Evolutionary conservation across 2,329 filamentous ascomycete genomes (phyloP).

Genomic region (Daldinia sp.): DNA sequence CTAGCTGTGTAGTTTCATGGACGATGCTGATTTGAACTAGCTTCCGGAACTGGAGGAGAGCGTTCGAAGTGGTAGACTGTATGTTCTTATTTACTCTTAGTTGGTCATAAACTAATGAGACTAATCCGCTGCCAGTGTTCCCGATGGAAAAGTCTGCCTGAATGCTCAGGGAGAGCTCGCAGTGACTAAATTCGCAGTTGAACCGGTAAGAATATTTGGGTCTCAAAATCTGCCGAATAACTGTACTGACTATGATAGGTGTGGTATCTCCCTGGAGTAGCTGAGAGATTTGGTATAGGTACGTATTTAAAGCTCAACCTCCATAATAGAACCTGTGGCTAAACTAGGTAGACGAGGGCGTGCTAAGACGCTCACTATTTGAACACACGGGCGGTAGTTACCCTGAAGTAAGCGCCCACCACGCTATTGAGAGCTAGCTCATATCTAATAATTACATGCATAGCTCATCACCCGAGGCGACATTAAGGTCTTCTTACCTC

Average conservation of each 20-base stretch:
- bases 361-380: constrained; percentile 86
- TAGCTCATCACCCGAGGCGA: constrained; percentile 90
- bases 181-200: constrained; percentile 96
- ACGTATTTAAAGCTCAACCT: constrained; percentile 44
- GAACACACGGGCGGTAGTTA: constrained; percentile 97
- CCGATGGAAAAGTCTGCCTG: constrained; percentile 90
- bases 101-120: constrained; percentile 22
- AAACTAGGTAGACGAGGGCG: constrained; percentile 76
- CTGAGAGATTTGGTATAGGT: constrained; percentile 92
- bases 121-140: constrained; percentile 57
- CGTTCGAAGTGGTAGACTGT: constrained; percentile 81
- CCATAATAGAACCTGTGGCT: constrained; percentile 37
- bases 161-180: constrained; percentile 88
- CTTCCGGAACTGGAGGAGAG: constrained; percentile 94
- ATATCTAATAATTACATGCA: constrained; percentile 42
- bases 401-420: constrained; percentile 73
- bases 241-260: constrained; percentile 56
- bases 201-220: constrained; percentile 74
- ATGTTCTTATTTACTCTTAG: constrained; percentile 46
- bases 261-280: constrained; percentile 88
- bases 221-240: background rate
- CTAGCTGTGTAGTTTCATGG: background rate
- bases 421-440: background rate
- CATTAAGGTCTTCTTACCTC: constrained; percentile 94
- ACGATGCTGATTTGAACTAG: constrained; percentile 50